Conservation (phyloP, 441 rosid species). For the Eruca vesicaria region DNA sequence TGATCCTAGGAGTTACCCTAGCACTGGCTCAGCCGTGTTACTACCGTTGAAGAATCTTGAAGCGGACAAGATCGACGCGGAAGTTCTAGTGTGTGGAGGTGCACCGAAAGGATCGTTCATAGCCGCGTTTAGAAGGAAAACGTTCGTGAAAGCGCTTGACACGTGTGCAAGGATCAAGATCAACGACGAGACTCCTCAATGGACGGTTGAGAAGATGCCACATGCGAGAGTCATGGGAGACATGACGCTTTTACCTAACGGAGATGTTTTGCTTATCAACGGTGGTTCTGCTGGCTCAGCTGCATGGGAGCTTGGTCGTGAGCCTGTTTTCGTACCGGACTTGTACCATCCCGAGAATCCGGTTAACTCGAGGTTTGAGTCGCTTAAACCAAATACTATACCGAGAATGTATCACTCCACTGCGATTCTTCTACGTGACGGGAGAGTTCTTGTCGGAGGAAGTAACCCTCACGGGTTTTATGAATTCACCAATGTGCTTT, state of each 20-base stretch:
- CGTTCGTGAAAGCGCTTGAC: conserved; percentile 36
- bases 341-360: conserved; percentile 43
- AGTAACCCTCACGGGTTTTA: conserved; percentile 54
- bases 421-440: conserved; percentile 57
- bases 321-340: conserved; percentile 48
- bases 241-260: conserved; percentile 56
- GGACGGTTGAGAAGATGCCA: conserved; percentile 60
- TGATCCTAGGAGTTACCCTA: conserved; percentile 54
- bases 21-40: conserved; percentile 55
- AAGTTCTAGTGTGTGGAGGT: conserved; percentile 58
- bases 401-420: conserved; percentile 70
- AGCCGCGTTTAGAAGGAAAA: conserved; percentile 15
- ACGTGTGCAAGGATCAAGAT: conserved; percentile 54
- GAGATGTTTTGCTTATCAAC: conserved; percentile 46
- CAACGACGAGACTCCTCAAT: conserved; percentile 46
- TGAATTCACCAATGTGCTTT: conserved; percentile 47
- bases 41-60: conserved; percentile 45
- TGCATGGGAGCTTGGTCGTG: conserved; percentile 49
- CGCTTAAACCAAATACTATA: conserved; percentile 38
- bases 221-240: conserved; percentile 54
- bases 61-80: conserved; percentile 26
- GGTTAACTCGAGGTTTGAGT: conserved; percentile 39
- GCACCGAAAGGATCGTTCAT: conserved; percentile 44
- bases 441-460: conserved; percentile 60
- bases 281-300: conserved; percentile 47